These are phyloP conservation scores for Sphagnum magellanicum DNA, from an alignment of 228 moss, liverwort and hornwort genomes.

Conservation along the genomic window DNA sequence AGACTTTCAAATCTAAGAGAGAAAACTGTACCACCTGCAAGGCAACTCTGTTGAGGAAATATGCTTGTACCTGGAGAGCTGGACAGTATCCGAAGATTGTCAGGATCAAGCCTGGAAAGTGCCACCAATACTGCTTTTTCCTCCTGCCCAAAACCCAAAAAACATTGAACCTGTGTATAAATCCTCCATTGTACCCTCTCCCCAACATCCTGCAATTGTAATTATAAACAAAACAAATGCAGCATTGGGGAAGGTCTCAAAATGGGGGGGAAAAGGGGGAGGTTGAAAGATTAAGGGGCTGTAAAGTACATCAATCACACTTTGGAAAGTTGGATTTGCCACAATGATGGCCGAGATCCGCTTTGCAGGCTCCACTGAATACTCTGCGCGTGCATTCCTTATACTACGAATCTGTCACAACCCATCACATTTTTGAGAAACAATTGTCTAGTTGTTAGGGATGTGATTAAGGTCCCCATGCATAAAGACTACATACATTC, in stretches of 20 bases:
- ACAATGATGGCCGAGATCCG: slow-evolving; percentile 77
- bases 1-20: too few relatives aligned
- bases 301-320: slow-evolving; percentile 26
- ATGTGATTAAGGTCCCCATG: neutral
- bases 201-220: too few relatives aligned
- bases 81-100: slow-evolving; percentile 33
- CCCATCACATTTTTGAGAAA: neutral
- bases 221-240: too few relatives aligned
- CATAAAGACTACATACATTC: too few relatives aligned
- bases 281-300: neutral
- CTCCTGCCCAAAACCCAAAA: slow-evolving; percentile 27
- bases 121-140: slow-evolving; percentile 62
- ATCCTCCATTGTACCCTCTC: slow-evolving; percentile 1
- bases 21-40: too few relatives aligned
- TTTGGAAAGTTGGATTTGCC: slow-evolving; percentile 36
- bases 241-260: too few relatives aligned
- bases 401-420: slow-evolving; percentile 57
- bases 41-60: too few relatives aligned
- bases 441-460: neutral
- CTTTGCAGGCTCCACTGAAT: slow-evolving; percentile 77
- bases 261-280: neutral
- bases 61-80: slow-evolving; percentile 36
- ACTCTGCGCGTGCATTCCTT: slow-evolving; percentile 78
- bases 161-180: neutral
- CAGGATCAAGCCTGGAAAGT: slow-evolving; percentile 65